Conservation (phyloP, 2,329 filamentous ascomycete species). For the Hymenoscyphus occultus region DNA sequence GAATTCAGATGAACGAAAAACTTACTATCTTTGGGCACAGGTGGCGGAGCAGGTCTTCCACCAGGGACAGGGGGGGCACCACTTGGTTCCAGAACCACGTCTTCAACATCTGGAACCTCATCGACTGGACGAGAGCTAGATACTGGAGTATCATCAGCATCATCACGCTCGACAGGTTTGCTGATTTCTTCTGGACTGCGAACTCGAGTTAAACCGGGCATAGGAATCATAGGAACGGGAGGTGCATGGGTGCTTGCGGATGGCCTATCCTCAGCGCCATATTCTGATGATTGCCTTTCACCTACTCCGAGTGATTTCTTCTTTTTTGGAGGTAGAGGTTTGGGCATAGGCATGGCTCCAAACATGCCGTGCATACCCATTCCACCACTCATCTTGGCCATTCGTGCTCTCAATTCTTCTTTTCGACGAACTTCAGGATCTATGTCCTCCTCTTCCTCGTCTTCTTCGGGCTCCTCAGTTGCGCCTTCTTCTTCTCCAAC, state of each 20-base stretch:
- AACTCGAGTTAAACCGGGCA: slow-evolving; percentile 68
- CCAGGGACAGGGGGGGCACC: slow-evolving; percentile 36
- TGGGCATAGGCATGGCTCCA: slow-evolving; percentile 63
- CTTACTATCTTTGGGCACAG: slow-evolving; percentile 61
- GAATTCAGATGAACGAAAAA: slow-evolving; percentile 24
- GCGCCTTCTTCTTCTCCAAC: slow-evolving; percentile 47
- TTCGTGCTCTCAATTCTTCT: slow-evolving; percentile 86
- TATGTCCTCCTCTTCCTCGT: slow-evolving; percentile 58
- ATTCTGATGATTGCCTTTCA: slow-evolving; percentile 45
- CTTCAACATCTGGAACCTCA: slow-evolving; percentile 54
- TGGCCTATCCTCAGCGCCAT: slow-evolving; percentile 43
- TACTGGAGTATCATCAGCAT: slow-evolving; percentile 50
- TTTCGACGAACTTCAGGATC: slow-evolving; percentile 83
- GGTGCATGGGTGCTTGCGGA: slow-evolving; percentile 47
- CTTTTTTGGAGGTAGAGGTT: slow-evolving; percentile 50
- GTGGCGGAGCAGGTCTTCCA: slow-evolving; percentile 54
- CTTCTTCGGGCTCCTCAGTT: slow-evolving; percentile 44
- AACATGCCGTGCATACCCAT: slow-evolving; percentile 98
- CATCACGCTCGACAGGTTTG: slow-evolving; percentile 39
- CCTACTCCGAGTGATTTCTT: slow-evolving; percentile 47
- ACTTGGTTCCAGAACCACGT: slow-evolving; percentile 39
- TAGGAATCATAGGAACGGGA: slow-evolving; percentile 59
- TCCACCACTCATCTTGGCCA: slow-evolving; percentile 97
- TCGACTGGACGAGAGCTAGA: slow-evolving; percentile 42
- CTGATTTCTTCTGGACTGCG: slow-evolving; percentile 48